These are phyloP conservation scores for Trichosporon sp. DNA, from an alignment of 1,284 basidiomycete genomes.

Conservation along the genomic window DNA sequence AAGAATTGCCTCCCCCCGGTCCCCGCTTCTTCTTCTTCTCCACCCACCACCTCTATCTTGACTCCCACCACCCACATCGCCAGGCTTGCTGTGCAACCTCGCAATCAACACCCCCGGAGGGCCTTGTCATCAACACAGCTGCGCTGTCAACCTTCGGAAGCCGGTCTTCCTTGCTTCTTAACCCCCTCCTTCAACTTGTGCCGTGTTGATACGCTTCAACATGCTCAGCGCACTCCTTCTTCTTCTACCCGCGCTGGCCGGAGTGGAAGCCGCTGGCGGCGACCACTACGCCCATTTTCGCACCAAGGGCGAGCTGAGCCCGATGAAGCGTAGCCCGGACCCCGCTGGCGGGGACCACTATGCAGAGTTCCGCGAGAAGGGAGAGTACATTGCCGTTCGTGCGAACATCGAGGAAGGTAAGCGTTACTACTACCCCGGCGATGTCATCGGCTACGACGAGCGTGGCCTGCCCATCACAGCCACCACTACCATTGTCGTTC, in stretches of 20 bases:
- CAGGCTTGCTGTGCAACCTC: constrained; percentile 14
- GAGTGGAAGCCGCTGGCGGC: constrained; percentile 10
- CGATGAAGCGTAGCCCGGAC: constrained; percentile 4
- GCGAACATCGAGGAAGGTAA: constrained; percentile 1
- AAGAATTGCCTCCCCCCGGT: not conserved
- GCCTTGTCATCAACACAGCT: constrained; percentile 5
- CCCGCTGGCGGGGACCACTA: constrained; percentile 16
- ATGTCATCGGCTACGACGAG: constrained; percentile 26
- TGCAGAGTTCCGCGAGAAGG: constrained; percentile 6
- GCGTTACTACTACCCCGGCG: not conserved
- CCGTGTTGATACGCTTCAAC: not conserved
- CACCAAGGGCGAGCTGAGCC: not conserved
- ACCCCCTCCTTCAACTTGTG: constrained; percentile 5
- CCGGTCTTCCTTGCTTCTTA: constrained; percentile 12
- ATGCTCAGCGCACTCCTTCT: constrained; percentile 13
- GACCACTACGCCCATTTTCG: constrained; percentile 18
- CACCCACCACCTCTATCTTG: not conserved
- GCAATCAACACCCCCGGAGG: constrained; percentile 1
- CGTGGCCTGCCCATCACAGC: constrained; percentile 41
- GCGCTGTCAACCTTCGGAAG: constrained; percentile 12
- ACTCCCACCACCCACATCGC: not conserved
- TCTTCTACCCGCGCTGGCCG: constrained; percentile 16
- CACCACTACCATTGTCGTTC: constrained; percentile 41
- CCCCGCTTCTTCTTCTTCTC: not conserved
- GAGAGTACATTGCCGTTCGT: not conserved